Evolutionary conservation across 2,329 filamentous ascomycete genomes (phyloP).

Genomic region (Diaporthe australafricana): DNA sequence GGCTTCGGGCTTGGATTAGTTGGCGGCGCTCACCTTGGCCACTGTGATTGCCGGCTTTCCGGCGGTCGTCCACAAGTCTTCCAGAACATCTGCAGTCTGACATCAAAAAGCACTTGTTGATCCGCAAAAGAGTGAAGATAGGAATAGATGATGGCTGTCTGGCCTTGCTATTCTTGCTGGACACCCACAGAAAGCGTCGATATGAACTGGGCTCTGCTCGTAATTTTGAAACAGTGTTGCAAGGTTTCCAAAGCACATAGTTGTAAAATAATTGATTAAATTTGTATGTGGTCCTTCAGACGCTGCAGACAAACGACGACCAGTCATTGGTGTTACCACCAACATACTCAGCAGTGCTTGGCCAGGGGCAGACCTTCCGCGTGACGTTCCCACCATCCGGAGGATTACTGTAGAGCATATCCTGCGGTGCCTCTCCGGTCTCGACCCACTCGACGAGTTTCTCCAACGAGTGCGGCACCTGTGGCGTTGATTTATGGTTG

Average conservation of each 20-base stretch:
- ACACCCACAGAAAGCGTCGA: too few relatives aligned
- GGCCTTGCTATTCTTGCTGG: too few relatives aligned
- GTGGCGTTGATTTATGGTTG: slow-evolving; percentile 4
- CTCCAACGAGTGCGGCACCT: slow-evolving; percentile 8
- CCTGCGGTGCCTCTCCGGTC: not conserved
- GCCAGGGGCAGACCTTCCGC: slow-evolving; percentile 15
- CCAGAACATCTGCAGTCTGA: too few relatives aligned
- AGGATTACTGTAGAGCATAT: slow-evolving; percentile 9
- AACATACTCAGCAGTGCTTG: not conserved
- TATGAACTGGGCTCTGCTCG: too few relatives aligned
- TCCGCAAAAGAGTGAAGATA: too few relatives aligned
- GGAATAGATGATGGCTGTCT: too few relatives aligned
- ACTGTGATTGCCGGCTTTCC: not conserved
- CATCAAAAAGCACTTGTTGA: too few relatives aligned
- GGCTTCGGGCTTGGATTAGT: not conserved
- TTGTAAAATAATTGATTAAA: not conserved
- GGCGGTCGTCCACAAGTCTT: too few relatives aligned
- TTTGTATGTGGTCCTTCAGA: not conserved
- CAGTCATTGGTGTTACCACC: not conserved
- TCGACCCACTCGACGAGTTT: slow-evolving; percentile 23
- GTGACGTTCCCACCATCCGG: not conserved
- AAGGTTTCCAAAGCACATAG: too few relatives aligned
- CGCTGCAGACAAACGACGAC: not conserved
- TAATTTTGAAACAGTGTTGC: too few relatives aligned
- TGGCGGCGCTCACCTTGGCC: not conserved